Base-by-base conservation (phyloP, 192 early-diverging fungal genomes). In the Cladochytrium replicatum region DNA sequence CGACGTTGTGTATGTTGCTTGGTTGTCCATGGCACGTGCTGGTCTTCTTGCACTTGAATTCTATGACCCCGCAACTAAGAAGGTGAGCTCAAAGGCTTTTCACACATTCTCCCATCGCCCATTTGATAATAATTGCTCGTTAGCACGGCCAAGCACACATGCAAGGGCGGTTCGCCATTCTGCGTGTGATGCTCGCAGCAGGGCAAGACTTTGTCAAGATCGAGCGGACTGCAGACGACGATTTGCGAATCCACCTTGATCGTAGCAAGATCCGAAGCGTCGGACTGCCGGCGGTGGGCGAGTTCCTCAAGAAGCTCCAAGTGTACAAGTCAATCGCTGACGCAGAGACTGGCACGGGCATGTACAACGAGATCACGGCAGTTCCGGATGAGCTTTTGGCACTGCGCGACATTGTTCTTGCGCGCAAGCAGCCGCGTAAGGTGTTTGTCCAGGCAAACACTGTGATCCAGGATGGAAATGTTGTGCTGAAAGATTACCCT, bases 321-420 rank as follows among this genome's bases (percentile, higher is more conserved):
- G 52, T 80, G 19, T 80, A 77, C 66, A 80, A 80, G 56, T 58
- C 70, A 6, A 77, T 71, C 11, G 78, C 61, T 13, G 77, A 81
- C 47, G 66, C 63, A 26, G 46, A 55, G 25, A 25, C 52, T 17
- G 78, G 78, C 7, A 46, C 60, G 15, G 40, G 50, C 28, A 56
- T 78, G 21, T 81, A 75, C 54, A 30, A 42, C 1, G 58, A 74
- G 23, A n/a, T 24, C 19, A 81, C 78, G 4, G 38, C 43, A 27
- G 78, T 81, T 11, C 56, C 71, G n/a, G 74, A 72, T 4, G 34
- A 63, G 1, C 75, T 70, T 72, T 26, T 57, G 1, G 32, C 40
- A 6, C 62, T 52, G 40, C 55, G 78, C 7, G 74, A 80, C 27
- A 69, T 67, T 41, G 78, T 78, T 25, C 45, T 80, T 19, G 22